phyloP scores from a whole-genome alignment of 1,284 basidiomycete species.

The Ceratobasidium sp. region DNA sequence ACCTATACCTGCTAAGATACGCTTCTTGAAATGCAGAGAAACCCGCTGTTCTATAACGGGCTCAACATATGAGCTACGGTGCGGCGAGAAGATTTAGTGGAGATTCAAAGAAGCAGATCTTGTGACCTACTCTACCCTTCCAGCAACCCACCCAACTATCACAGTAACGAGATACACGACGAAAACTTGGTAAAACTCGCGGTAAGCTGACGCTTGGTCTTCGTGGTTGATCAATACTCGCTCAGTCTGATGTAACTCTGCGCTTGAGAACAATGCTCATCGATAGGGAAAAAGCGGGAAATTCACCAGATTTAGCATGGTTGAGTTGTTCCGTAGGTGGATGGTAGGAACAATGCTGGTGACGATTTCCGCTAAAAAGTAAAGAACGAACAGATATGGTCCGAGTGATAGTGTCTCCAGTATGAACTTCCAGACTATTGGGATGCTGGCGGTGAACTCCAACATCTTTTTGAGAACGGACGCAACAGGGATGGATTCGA shows the following conservation, averaged over 20 bases:
- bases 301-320: neutral
- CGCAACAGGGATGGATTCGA: neutral
- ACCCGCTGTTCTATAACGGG: slow-evolving; percentile 21
- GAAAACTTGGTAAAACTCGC: neutral
- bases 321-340: slow-evolving; percentile 12
- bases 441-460: neutral
- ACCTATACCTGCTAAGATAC: neutral
- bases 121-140: neutral
- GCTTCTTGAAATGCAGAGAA: slow-evolving; percentile 2
- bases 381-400: neutral
- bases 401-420: neutral
- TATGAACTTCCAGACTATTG: neutral
- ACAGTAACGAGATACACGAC: slow-evolving; percentile 12
- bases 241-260: neutral
- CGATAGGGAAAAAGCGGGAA: neutral
- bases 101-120: neutral
- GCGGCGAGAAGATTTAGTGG: neutral
- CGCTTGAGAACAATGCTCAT: neutral
- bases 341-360: neutral
- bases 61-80: neutral
- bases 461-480: neutral
- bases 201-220: neutral
- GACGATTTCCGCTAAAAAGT: neutral
- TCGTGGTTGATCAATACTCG: neutral
- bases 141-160: neutral